Evolutionary conservation across 257 asterid species (phyloP).

Genomic region (Rhazya stricta): DNA sequence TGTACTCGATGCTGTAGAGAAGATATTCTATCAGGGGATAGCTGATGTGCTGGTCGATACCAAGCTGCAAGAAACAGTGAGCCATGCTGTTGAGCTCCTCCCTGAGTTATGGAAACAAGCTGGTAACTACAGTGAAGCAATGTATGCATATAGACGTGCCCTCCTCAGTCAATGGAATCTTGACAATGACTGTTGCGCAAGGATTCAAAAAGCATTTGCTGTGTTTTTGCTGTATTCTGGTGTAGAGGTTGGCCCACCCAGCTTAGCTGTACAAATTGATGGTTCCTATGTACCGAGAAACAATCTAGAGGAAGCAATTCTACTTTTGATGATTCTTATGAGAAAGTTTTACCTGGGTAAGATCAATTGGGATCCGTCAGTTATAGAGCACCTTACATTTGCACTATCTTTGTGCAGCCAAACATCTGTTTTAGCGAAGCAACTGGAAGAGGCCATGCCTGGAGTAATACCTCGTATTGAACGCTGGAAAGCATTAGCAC

Average conservation of each 20-base stretch:
- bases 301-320: constrained; percentile 91
- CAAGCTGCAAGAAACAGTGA: constrained; percentile 89
- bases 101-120: constrained; percentile 94
- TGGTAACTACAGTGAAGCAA: constrained; percentile 61
- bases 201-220: constrained; percentile 93
- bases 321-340: constrained; percentile 92
- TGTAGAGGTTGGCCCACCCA: constrained; percentile 80
- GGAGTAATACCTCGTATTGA: constrained; percentile 73
- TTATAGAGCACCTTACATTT: constrained; percentile 82
- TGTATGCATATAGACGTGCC: constrained; percentile 84
- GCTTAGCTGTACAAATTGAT: constrained; percentile 77
- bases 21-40: constrained; percentile 73
- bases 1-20: constrained; percentile 94
- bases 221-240: constrained; percentile 83
- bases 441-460: constrained; percentile 86
- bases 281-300: constrained; percentile 85
- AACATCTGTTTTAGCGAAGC: constrained; percentile 76
- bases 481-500: constrained; percentile 84
- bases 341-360: constrained; percentile 79
- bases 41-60: constrained; percentile 73
- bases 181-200: constrained; percentile 79
- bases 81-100: constrained; percentile 92
- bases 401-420: constrained; percentile 82
- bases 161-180: constrained; percentile 96
- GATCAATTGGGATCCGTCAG: constrained; percentile 77